Base-by-base conservation (phyloP, 2,329 filamentous ascomycete genomes). In the Monosporascus sp. region DNA sequence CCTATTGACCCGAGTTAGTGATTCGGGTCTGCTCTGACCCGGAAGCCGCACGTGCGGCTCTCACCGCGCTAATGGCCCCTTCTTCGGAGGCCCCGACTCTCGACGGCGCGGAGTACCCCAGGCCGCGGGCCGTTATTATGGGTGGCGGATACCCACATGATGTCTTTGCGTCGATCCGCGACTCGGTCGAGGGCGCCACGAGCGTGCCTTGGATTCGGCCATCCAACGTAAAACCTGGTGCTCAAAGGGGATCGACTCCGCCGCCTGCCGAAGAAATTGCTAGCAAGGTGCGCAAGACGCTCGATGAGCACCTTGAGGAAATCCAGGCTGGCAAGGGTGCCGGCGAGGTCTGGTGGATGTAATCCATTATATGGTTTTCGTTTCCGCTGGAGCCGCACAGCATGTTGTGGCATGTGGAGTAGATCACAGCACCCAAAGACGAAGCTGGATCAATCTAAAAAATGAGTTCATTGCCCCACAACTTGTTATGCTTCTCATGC, bases 291-390 rank as follows among this genome's bases (percentile, higher is more conserved):
- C 14, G 53, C 15, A 50, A 37, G 24, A 22, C 47, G 11, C 44
- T 55, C 6, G 50, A 55, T 4, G 53, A 47, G 25, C 53, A 47
- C n/a, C 24, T 43, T 11, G 50, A 15, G 14, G 53, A 52, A 22
- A 37, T 55, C 1, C n/a, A 38, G n/a, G 43, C 41, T 24, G 50
- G 53, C 3, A 49, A 47, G 37, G 53, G 47, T 3, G 47, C 50
- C 15, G 53, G 53, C 9, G 50, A 55, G 47, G 17, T 55, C 9
- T 55, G 53, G 53, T 55, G 53, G 53, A 55, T 55, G 53, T 54
- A 25, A 45, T 27, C 25, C 6, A 27, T 27, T 27, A 27, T 27
- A 27, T 27, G 7, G 25, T 27, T 8, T 27, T 27, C 3, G 8
- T 27, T 8, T 27, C 25, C 7, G 25, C 25, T 2, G 25, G 25